Evolutionary conservation across 2,329 filamentous ascomycete species (phyloP), one percentile per base, ranked within the genome.

Genomic region (Monascus ruber): DNA sequence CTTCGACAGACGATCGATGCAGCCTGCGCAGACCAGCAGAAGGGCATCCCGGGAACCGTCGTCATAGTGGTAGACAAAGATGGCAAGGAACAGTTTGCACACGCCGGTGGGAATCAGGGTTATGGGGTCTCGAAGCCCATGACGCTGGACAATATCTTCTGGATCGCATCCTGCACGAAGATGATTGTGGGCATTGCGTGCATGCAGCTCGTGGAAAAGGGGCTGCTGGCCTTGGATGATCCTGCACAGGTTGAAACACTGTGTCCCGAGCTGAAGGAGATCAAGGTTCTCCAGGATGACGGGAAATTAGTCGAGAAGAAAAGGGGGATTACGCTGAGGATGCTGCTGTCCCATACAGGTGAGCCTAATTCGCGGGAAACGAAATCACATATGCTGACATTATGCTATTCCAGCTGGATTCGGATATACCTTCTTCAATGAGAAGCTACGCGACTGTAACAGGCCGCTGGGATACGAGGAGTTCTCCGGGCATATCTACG

Each of bases 71-170:
- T 76, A n/a, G 66, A 59, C 44, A 69, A 63, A 38, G 50, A 64
- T 43, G 72, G 72, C 17, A 54, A 64, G 2, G 68, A 72, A 6
- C 53, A 71, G 1, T 69, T 73, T 45, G 60, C 62, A 2, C 63
- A 76, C 47, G 59, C 72, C 0, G 57, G 69, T 0, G 74, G 74
- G 1, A 68, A 63, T 11, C 58, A 65, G 2, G 73, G 73, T 0
- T 35, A 64, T 4, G 56, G 17, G 7, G 42, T 61, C 2, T 47
- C 61, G 0, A 68, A 76, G 34, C 62, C 69, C 4, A 77, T 83
- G 72, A 70, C 69, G 0, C 57, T 76, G 0, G 76, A 83, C 31
- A 76, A 65, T 6, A 60, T 76, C 1, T 83, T 79, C 49, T 75
- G 71, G 70, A 70, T 76, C 17, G 71, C 71, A 1, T 71, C 68